phyloP scores from a whole-genome alignment of 192 early-diverging fungal species.

The Hyaloraphidium curvatum region DNA sequence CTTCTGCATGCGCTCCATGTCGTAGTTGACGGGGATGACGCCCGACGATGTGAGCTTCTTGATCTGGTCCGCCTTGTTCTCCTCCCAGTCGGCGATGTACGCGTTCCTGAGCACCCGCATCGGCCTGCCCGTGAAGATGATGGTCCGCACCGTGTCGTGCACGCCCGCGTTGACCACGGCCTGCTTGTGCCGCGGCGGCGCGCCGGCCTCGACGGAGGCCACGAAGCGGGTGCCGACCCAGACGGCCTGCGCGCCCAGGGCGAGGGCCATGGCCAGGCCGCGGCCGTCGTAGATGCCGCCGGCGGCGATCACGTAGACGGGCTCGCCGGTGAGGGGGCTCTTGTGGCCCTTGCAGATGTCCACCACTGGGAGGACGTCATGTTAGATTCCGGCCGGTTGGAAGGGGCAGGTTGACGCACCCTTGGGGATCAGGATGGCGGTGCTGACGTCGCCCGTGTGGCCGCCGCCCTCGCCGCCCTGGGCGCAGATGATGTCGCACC shows the following conservation, averaged over 20 bases:
- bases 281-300: conserved; percentile 27
- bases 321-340: conserved; percentile 14
- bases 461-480: conserved; percentile 28
- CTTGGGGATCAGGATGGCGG: conserved; percentile 21
- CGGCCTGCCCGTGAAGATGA: conserved; percentile 22
- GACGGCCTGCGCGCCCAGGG: conserved; percentile 19
- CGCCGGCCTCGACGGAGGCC: conserved; percentile 20
- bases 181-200: conserved; percentile 19
- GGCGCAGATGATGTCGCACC: conserved; percentile 27
- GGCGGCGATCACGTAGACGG: conserved; percentile 21
- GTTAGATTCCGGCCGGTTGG: neutral
- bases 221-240: conserved; percentile 27
- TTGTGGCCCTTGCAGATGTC: conserved; percentile 21
- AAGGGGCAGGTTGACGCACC: neutral
- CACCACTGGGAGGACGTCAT: conserved; percentile 8
- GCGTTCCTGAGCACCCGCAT: conserved; percentile 15
- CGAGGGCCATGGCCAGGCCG: conserved; percentile 18
- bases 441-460: conserved; percentile 19
- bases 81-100: conserved; percentile 1
- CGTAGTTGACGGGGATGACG: neutral
- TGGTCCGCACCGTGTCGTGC: conserved; percentile 21
- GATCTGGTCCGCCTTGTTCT: neutral
- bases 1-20: neutral
- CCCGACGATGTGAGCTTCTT: neutral
- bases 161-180: conserved; percentile 10